phyloP scores from a whole-genome alignment of 768 basidiomycete species.

The Fistulinella prunicolor region DNA sequence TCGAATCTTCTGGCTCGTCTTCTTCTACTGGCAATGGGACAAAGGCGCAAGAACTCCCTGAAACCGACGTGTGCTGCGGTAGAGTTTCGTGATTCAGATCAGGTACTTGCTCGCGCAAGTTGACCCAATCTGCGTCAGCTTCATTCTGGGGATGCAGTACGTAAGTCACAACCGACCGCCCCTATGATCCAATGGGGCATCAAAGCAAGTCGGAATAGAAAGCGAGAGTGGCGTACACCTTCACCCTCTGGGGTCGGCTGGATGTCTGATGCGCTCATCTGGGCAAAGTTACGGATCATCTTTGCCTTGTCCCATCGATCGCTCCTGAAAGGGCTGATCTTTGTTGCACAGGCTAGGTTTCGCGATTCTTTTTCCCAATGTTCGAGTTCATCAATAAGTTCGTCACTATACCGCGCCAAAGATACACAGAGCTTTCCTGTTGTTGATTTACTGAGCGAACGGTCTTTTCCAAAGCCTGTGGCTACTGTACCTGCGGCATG shows the following conservation, averaged over 20 bases:
- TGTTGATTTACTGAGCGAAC: slow-evolving; percentile 24
- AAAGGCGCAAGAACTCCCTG: slow-evolving; percentile 3
- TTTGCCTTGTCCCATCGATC: slow-evolving; percentile 70
- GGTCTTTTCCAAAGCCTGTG: slow-evolving; percentile 42
- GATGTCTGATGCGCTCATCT: slow-evolving; percentile 43
- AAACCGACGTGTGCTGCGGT: neutral
- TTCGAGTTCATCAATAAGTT: slow-evolving; percentile 60
- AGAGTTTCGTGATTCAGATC: neutral
- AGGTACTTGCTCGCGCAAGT: slow-evolving; percentile 28
- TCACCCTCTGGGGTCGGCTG: neutral
- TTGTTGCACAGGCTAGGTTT: slow-evolving; percentile 29
- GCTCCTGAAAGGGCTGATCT: slow-evolving; percentile 44
- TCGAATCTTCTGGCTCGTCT: slow-evolving; percentile 17
- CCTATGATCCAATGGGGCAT: slow-evolving; percentile 18
- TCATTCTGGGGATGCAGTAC: slow-evolving; percentile 38
- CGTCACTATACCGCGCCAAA: slow-evolving; percentile 78
- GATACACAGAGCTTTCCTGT: slow-evolving; percentile 62
- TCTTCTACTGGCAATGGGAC: slow-evolving; percentile 1
- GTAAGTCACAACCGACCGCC: slow-evolving; percentile 42
- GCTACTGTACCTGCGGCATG: slow-evolving; percentile 57
- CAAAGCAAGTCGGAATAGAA: neutral
- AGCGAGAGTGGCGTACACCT: slow-evolving; percentile 10
- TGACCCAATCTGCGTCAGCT: slow-evolving; percentile 39
- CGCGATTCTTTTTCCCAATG: slow-evolving; percentile 58
- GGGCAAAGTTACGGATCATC: slow-evolving; percentile 77